phyloP scores from a whole-genome alignment of 2,329 filamentous ascomycete genomes.

The Apiospora hydei region DNA sequence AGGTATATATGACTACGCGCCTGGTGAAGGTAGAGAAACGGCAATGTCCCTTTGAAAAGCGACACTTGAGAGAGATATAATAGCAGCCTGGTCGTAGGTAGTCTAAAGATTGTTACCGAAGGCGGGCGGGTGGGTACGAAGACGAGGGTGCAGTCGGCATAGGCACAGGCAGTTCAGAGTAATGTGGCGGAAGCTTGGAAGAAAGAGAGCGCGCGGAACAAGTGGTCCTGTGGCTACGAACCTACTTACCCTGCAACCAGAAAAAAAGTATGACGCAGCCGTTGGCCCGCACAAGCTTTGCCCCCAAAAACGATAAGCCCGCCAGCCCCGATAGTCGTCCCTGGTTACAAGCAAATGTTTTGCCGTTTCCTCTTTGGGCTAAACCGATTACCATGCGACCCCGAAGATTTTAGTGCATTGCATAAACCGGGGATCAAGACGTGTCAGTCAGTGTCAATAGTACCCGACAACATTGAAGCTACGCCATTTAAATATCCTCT shows the following conservation, averaged over 20 bases:
- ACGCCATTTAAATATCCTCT: not conserved
- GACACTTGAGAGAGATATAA: not conserved
- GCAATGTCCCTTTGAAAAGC: not conserved
- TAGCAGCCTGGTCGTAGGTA: not conserved
- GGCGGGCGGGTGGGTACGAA: not conserved
- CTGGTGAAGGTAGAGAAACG: not conserved
- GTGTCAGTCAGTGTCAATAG: not conserved
- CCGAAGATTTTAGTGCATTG: not conserved
- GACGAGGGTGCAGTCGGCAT: slow-evolving; percentile 14
- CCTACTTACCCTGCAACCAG: not conserved
- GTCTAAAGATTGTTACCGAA: not conserved
- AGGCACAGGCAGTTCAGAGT: slow-evolving; percentile 5
- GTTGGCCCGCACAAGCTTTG: slow-evolving; percentile 14
- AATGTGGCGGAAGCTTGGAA: slow-evolving; percentile 22
- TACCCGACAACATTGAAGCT: not conserved
- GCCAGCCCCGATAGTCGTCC: slow-evolving; percentile 35
- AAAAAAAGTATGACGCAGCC: slow-evolving; percentile 34
- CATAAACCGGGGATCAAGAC: not conserved
- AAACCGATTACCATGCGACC: slow-evolving; percentile 13
- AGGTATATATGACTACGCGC: not conserved
- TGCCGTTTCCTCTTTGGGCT: slow-evolving; percentile 32
- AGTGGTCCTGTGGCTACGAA: slow-evolving; percentile 17
- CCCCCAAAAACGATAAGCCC: slow-evolving; percentile 3
- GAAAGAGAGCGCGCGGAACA: slow-evolving; percentile 15
- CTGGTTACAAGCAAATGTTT: slow-evolving; percentile 38